phyloP scores from a whole-genome alignment of 768 basidiomycete species.

The Pulveroboletus frians region DNA sequence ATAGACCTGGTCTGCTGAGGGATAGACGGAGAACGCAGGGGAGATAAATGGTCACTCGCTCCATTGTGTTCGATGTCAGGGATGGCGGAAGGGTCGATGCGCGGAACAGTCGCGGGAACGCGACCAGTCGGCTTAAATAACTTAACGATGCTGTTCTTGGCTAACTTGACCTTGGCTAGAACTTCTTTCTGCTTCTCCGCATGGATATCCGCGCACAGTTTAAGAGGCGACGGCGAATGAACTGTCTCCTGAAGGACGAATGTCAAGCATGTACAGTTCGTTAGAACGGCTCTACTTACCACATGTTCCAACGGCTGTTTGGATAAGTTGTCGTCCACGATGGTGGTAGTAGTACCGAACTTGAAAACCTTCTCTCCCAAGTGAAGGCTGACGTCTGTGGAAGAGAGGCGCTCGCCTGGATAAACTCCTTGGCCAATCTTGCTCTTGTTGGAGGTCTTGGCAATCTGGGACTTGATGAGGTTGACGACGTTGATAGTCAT shows the following conservation, averaged over 20 bases:
- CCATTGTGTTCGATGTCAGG: background rate
- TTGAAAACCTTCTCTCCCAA: slow-evolving; percentile 5
- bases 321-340: background rate
- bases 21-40: background rate
- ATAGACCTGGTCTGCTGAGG: background rate
- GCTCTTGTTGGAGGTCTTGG: slow-evolving; percentile 3
- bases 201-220: background rate
- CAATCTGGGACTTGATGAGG: slow-evolving; percentile 11
- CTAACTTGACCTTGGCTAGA: slow-evolving; percentile 8
- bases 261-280: background rate
- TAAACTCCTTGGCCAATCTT: background rate
- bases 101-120: background rate
- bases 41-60: background rate
- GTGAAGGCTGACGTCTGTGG: background rate
- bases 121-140: slow-evolving; percentile 12
- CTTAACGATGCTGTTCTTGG: slow-evolving; percentile 12
- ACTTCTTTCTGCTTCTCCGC: slow-evolving; percentile 6
- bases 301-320: slow-evolving; percentile 1
- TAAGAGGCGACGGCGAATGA: background rate
- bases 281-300: slow-evolving; percentile 1
- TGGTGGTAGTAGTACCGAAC: slow-evolving; percentile 3
- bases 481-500: slow-evolving; percentile 13
- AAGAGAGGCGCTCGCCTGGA: background rate
- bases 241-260: background rate
- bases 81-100: background rate